Conservation (phyloP, 352 stramenopile species). For the Phytophthora cactorum region DNA sequence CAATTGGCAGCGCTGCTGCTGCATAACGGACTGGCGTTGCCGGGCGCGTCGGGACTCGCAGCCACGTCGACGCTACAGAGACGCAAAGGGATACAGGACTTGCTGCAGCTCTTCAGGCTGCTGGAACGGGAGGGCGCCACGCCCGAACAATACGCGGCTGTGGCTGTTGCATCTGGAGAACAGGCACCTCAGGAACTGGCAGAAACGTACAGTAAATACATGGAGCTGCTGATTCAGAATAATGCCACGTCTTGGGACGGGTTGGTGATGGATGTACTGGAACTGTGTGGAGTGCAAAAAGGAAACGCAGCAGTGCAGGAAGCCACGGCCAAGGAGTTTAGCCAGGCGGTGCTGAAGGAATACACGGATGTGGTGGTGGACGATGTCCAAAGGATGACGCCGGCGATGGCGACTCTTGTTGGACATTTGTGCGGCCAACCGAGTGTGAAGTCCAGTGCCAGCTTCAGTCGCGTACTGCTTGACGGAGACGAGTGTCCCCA, state of each 20-base stretch:
- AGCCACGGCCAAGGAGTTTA: conserved; percentile 36
- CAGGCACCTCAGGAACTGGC: conserved; percentile 39
- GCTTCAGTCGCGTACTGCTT: conserved; percentile 55
- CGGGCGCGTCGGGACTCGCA: conserved; percentile 44
- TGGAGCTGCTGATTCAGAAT: conserved; percentile 57
- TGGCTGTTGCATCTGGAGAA: conserved; percentile 24
- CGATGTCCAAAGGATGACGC: conserved; percentile 70
- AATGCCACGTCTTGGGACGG: conserved; percentile 74
- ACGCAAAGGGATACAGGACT: conserved; percentile 59
- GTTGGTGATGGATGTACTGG: conserved; percentile 60
- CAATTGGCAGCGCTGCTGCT: conserved; percentile 63
- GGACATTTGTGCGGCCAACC: conserved; percentile 44
- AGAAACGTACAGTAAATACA: conserved; percentile 58
- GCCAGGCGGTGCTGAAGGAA: conserved; percentile 37
- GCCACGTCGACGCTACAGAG: conserved; percentile 56
- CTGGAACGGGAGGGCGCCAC: conserved; percentile 68
- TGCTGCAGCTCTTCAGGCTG: conserved; percentile 74
- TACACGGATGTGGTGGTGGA: conserved; percentile 79
- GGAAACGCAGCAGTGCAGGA: background rate
- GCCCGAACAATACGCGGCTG: conserved; percentile 40
- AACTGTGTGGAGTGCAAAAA: conserved; percentile 24
- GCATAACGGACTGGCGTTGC: conserved; percentile 50
- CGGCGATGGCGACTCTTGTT: conserved; percentile 65
- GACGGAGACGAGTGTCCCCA: conserved; percentile 37
- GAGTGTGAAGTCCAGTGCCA: conserved; percentile 58